Evolutionary conservation across 176 grass and related monocot species (phyloP).

Genomic region (Carex pumila): DNA sequence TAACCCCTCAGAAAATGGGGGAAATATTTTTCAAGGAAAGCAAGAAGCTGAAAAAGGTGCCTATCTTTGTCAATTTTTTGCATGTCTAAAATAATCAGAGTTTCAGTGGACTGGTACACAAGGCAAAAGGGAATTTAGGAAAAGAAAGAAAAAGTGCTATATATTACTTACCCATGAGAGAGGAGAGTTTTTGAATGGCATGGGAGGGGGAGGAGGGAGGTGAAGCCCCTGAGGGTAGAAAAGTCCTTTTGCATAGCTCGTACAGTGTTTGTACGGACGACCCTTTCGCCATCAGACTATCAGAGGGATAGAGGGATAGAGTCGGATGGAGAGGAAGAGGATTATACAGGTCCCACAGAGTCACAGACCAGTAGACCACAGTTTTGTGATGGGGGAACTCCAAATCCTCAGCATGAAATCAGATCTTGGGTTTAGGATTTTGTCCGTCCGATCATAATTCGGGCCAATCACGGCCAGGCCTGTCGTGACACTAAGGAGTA

Average conservation of each 20-base stretch:
- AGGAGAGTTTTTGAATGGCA: constrained; percentile 11
- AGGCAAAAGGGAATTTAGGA: background rate
- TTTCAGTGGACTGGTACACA: background rate
- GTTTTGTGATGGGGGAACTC: background rate
- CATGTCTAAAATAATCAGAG: background rate
- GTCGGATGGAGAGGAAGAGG: background rate
- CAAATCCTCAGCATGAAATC: too few relatives aligned
- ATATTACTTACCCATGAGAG: constrained; percentile 15
- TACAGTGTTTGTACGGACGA: constrained; percentile 10
- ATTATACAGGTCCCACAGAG: background rate
- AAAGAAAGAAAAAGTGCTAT: background rate
- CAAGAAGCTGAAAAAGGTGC: background rate
- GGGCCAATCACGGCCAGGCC: too few relatives aligned
- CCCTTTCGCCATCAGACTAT: constrained; percentile 17
- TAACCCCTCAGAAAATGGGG: constrained; percentile 29
- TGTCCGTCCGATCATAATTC: too few relatives aligned
- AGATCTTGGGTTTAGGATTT: too few relatives aligned
- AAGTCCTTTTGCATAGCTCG: constrained; percentile 18
- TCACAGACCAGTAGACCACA: background rate
- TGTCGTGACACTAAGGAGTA: too few relatives aligned
- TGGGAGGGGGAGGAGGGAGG: constrained; percentile 18
- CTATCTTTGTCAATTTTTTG: background rate
- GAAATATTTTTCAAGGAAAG: background rate
- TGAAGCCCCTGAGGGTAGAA: background rate
- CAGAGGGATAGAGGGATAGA: background rate